Evolutionary conservation across 495 filamentous ascomycete genomes (phyloP).

Genomic region (Penicillium macrosclerotiorum): DNA sequence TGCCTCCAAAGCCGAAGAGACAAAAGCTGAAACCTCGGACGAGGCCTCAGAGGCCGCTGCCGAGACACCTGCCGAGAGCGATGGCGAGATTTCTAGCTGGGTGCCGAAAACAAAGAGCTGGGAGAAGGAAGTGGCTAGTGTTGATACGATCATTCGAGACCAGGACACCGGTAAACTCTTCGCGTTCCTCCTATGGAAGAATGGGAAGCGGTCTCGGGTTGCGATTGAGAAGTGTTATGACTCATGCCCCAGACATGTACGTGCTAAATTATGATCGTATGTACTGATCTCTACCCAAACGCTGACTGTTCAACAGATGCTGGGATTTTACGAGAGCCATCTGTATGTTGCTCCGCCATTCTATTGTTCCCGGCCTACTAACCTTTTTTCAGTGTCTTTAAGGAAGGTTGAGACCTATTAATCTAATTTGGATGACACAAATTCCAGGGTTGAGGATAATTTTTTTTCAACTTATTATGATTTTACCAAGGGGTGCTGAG

Average conservation of each 20-base stretch:
- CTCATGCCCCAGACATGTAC: constrained; percentile 37
- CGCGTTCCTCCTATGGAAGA: constrained; percentile 58
- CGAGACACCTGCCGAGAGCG: constrained; percentile 12
- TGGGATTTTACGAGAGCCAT: constrained; percentile 47
- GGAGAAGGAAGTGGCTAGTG: constrained; percentile 52
- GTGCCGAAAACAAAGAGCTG: constrained; percentile 52
- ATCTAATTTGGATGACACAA: too few relatives aligned
- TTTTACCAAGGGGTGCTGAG: neutral
- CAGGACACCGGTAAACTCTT: constrained; percentile 33
- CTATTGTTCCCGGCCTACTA: constrained; percentile 9
- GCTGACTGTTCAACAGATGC: constrained; percentile 36
- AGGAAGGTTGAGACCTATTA: constrained; percentile 31
- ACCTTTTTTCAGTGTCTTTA: constrained; percentile 36
- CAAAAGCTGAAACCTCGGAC: too few relatives aligned
- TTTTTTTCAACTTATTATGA: constrained; percentile 2
- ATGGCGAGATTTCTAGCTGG: constrained; percentile 36
- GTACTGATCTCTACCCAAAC: too few relatives aligned
- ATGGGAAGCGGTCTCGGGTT: constrained; percentile 41
- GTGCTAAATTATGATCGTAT: too few relatives aligned
- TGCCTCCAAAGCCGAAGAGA: constrained; percentile 18
- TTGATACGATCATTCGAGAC: constrained; percentile 59
- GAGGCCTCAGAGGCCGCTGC: constrained; percentile 14
- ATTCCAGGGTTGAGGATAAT: neutral
- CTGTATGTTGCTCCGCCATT: constrained; percentile 39
- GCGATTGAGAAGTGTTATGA: constrained; percentile 40